Evolutionary conservation across 345 rosid genomes (phyloP), one percentile per base, ranked within the genome.

Genomic region (Orychophragmus violaceus): DNA sequence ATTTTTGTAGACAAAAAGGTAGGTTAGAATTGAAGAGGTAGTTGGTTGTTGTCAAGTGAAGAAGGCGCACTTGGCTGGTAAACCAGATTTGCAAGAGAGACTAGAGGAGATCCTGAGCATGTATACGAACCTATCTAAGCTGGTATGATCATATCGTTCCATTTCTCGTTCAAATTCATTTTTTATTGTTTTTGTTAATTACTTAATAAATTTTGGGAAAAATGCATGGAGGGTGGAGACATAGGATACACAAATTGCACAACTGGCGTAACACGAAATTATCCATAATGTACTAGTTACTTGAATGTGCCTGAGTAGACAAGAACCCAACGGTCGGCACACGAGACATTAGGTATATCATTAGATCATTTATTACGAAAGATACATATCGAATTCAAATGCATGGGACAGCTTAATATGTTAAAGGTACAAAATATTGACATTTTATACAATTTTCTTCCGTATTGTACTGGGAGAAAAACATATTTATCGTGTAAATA

Each of bases 361-460:
- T 42, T n/a, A 53, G 49, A 60, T 42, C 52, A 60, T 42, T 42
- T 53, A 28, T 53, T 28, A 8, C 61, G 51, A 53, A 66, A 41
- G 19, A 28, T 13, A 25, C 22, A 18, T n/a, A n/a, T n/a, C n/a
- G n/a, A n/a, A n/a, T n/a, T n/a, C n/a, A n/a, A n/a, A n/a, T n/a
- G n/a, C n/a, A n/a, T n/a, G n/a, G n/a, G 3, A 17, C 49, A 44
- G 3, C 23, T 39, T 14, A 27, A 24, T 5, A 41, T 41, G 29
- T 25, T 2, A 23, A 22, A 17, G 7, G 28, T 8, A 24, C 49
- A 13, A 46, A n/a, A n/a, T n/a, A n/a, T n/a, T n/a, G n/a, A n/a
- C n/a, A n/a, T n/a, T n/a, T n/a, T n/a, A n/a, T n/a, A n/a, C n/a
- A n/a, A n/a, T n/a, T n/a, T n/a, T n/a, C n/a, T n/a, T n/a, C n/a